phyloP scores from a whole-genome alignment of 2,329 filamentous ascomycete species.

The Scedosporium minutisporum region DNA sequence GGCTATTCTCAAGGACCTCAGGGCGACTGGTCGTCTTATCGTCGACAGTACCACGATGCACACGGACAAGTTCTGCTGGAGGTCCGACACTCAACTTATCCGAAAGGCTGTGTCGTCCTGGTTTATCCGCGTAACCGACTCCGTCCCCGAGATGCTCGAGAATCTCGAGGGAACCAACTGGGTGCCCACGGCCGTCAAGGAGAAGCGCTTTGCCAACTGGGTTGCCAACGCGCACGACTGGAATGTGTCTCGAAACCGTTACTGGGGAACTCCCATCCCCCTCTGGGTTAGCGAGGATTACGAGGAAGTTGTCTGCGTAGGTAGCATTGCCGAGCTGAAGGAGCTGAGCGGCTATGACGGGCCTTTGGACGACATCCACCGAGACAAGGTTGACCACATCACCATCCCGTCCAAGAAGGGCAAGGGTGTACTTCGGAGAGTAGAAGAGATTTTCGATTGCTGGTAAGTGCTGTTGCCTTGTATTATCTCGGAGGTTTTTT shows the following conservation, averaged over 20 bases:
- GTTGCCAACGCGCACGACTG: slow-evolving; percentile 15
- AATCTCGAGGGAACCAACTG: slow-evolving; percentile 16
- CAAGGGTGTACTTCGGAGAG: slow-evolving; percentile 14
- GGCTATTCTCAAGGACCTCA: slow-evolving; percentile 16
- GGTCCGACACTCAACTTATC: slow-evolving; percentile 19
- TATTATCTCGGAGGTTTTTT: not conserved
- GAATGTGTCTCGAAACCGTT: slow-evolving; percentile 16
- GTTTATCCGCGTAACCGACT: slow-evolving; percentile 17
- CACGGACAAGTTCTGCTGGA: slow-evolving; percentile 17
- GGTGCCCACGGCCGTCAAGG: slow-evolving; percentile 16
- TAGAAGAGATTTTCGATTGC: slow-evolving; percentile 19
- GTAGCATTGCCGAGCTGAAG: slow-evolving; percentile 16
- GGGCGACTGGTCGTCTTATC: slow-evolving; percentile 14
- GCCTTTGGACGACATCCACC: slow-evolving; percentile 14
- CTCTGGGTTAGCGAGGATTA: slow-evolving; percentile 18
- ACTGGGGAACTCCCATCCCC: slow-evolving; percentile 18
- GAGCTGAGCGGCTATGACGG: slow-evolving; percentile 16
- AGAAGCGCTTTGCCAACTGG: slow-evolving; percentile 18
- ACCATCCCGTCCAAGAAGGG: slow-evolving; percentile 16
- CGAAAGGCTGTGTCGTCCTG: slow-evolving; percentile 17
- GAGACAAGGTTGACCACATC: slow-evolving; percentile 17
- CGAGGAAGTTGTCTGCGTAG: slow-evolving; percentile 16
- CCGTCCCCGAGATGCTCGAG: slow-evolving; percentile 14
- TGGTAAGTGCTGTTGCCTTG: slow-evolving; percentile 11
- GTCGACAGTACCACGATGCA: slow-evolving; percentile 15